A percentile compares a stretch with the other conserved stretches of the same genome.
Evolutionary conservation across 352 stramenopile species (phyloP).

Genomic region (Phytophthora agathidicida): DNA sequence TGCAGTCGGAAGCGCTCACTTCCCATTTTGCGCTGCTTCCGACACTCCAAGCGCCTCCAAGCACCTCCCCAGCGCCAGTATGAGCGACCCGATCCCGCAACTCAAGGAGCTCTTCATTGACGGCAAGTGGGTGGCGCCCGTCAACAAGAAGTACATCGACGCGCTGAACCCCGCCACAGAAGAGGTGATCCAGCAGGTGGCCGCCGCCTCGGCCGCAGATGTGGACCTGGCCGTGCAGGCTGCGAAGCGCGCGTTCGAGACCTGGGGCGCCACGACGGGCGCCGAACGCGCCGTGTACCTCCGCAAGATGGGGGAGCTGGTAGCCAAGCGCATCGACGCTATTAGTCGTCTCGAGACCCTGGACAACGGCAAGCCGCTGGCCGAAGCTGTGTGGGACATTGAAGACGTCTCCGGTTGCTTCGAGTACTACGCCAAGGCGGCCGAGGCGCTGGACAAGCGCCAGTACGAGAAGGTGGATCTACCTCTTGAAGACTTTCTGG

Average conservation of each 20-base stretch:
- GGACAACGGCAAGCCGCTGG: conserved; percentile 68
- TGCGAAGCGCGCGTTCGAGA: conserved; percentile 47
- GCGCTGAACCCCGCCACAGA: conserved; percentile 62
- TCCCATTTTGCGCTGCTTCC: conserved; percentile 5
- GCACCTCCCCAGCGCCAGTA: conserved; percentile 2
- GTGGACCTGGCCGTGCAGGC: conserved; percentile 57
- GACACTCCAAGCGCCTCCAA: conserved; percentile 2
- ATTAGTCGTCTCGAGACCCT: conserved; percentile 69
- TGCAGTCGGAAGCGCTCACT: conserved; percentile 14
- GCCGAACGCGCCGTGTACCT: conserved; percentile 38
- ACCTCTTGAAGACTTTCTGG: conserved; percentile 52
- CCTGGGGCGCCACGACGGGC: conserved; percentile 54
- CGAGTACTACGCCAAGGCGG: conserved; percentile 31
- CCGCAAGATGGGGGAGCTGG: conserved; percentile 21
- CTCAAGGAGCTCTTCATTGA: conserved; percentile 73
- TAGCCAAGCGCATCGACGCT: conserved; percentile 26
- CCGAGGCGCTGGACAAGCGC: conserved; percentile 37
- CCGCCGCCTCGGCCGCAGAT: conserved; percentile 45
- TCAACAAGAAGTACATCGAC: conserved; percentile 27
- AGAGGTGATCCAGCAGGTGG: conserved; percentile 58
- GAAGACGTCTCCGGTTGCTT: conserved; percentile 67
- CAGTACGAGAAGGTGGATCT: conserved; percentile 58
- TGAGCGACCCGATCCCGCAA: conserved; percentile 39
- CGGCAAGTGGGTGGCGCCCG: conserved; percentile 56
- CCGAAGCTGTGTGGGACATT: conserved; percentile 73